These are phyloP conservation scores for Pugionium dolabratum DNA, from an alignment of 345 rosid species.

Conservation along the genomic window DNA sequence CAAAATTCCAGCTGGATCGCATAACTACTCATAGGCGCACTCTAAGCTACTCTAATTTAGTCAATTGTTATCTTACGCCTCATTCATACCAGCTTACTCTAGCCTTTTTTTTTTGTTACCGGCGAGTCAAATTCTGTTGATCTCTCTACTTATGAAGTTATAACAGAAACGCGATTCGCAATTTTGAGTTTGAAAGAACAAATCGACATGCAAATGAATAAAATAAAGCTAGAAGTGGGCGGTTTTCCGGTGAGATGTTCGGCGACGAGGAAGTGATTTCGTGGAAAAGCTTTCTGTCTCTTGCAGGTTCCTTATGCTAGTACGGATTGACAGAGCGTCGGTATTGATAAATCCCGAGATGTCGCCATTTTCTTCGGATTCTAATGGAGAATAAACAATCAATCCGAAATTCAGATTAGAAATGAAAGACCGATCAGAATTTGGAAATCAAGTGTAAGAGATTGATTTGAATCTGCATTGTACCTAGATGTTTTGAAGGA, in stretches of 20 bases:
- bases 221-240: slow-evolving; percentile 52
- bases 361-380: slow-evolving; percentile 43
- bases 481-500: slow-evolving; percentile 55
- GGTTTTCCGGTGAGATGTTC: slow-evolving; percentile 59
- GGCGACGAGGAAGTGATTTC: slow-evolving; percentile 47
- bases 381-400: slow-evolving; percentile 28
- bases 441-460: not conserved
- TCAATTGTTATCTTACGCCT: slow-evolving; percentile 39
- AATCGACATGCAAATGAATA: slow-evolving; percentile 41
- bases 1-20: slow-evolving; percentile 69
- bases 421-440: too few relatives aligned
- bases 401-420: slow-evolving; percentile 6
- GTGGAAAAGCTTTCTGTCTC: slow-evolving; percentile 45
- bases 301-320: slow-evolving; percentile 67
- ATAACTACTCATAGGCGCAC: slow-evolving; percentile 38
- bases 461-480: slow-evolving; percentile 46
- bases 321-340: slow-evolving; percentile 55
- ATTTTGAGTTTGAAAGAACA: slow-evolving; percentile 27
- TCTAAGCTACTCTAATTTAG: slow-evolving; percentile 28
- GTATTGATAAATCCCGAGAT: slow-evolving; percentile 45
- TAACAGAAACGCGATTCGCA: slow-evolving; percentile 32
- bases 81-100: slow-evolving; percentile 20
- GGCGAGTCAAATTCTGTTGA: slow-evolving; percentile 13
- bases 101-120: slow-evolving; percentile 30
- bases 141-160: slow-evolving; percentile 9